Evolutionary conservation across 805 yeast species (phyloP).

Genomic region (Saturnispora besseyi): DNA sequence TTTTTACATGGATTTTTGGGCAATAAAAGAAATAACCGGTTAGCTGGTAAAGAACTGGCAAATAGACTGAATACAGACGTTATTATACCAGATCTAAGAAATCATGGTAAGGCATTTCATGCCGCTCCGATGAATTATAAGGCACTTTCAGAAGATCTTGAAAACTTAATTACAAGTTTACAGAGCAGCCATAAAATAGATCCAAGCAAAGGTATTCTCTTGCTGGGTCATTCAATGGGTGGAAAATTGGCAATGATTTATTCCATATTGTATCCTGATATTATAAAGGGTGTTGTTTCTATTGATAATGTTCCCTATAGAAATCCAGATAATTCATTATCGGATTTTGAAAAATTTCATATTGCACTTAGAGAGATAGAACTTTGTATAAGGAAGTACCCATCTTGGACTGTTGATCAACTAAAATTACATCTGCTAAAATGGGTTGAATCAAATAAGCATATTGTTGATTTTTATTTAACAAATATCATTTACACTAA

Average conservation of each 20-base stretch:
- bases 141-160: conserved; percentile 75
- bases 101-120: conserved; percentile 88
- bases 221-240: conserved; percentile 82
- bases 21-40: conserved; percentile 63
- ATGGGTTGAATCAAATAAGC: conserved; percentile 48
- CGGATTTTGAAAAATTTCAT: conserved; percentile 26
- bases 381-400: conserved; percentile 7
- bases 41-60: conserved; percentile 54
- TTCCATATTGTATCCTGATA: conserved; percentile 55
- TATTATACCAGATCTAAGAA: conserved; percentile 67
- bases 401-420: conserved; percentile 36
- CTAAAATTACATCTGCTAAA: conserved; percentile 49
- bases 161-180: conserved; percentile 33
- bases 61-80: conserved; percentile 41
- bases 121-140: conserved; percentile 59
- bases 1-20: conserved; percentile 89
- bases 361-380: conserved; percentile 17
- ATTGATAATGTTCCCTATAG: conserved; percentile 70
- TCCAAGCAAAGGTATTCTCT: conserved; percentile 34
- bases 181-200: conserved; percentile 5
- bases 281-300: conserved; percentile 54
- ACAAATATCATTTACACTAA: conserved; percentile 45
- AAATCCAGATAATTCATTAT: conserved; percentile 34
- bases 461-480: conserved; percentile 64
- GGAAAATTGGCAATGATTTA: conserved; percentile 88